These are phyloP conservation scores for Paecilomyces variotii DNA, from an alignment of 2,329 filamentous ascomycete genomes.

Conservation along the genomic window DNA sequence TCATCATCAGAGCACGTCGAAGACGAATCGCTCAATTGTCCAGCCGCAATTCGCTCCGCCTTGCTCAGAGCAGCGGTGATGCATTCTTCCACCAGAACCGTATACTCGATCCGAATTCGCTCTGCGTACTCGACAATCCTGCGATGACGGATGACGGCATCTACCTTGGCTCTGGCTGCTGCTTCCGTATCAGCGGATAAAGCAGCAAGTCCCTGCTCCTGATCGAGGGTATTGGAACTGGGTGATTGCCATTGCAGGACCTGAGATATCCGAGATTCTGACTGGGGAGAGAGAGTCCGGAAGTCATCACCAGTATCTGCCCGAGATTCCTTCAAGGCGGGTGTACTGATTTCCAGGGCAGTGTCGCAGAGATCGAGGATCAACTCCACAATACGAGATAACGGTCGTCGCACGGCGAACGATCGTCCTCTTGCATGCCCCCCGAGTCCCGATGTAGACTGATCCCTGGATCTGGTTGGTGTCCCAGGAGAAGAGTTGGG, in stretches of 20 bases:
- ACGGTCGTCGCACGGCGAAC: slow-evolving; percentile 81
- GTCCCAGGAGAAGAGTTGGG: slow-evolving; percentile 62
- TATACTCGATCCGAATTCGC: slow-evolving; percentile 88
- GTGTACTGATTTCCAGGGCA: slow-evolving; percentile 86
- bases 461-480: slow-evolving; percentile 58
- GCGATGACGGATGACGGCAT: slow-evolving; percentile 83
- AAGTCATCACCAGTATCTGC: slow-evolving; percentile 62
- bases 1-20: slow-evolving; percentile 50
- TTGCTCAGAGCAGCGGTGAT: slow-evolving; percentile 88
- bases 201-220: slow-evolving; percentile 80
- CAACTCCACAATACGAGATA: slow-evolving; percentile 89
- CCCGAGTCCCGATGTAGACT: slow-evolving; percentile 55
- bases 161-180: slow-evolving; percentile 78
- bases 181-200: slow-evolving; percentile 87
- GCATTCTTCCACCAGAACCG: slow-evolving; percentile 87
- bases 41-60: slow-evolving; percentile 77
- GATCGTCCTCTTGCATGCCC: slow-evolving; percentile 76
- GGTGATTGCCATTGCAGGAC: slow-evolving; percentile 96
- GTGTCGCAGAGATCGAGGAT: slow-evolving; percentile 94
- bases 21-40: slow-evolving; percentile 71
- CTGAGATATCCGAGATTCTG: slow-evolving; percentile 88
- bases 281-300: slow-evolving; percentile 89
- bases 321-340: slow-evolving; percentile 78
- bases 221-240: slow-evolving; percentile 80
- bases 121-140: slow-evolving; percentile 94